Evolutionary conservation across 1,284 basidiomycete species (phyloP), one percentile per base, ranked within the genome.

Genomic region (Apiotrichum porosum): DNA sequence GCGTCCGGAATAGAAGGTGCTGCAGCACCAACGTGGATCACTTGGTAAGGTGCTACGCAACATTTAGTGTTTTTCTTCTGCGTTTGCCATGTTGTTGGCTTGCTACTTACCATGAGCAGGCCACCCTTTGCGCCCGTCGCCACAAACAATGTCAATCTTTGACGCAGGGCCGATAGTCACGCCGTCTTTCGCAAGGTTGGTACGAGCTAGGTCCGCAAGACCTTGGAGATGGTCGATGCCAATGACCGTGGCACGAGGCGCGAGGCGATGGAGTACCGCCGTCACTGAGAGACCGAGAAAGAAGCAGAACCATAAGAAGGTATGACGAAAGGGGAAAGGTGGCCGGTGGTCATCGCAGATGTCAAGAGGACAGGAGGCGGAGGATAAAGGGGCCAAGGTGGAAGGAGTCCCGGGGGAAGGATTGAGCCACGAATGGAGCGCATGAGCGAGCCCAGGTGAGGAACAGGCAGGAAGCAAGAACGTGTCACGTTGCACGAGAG

Each of bases 1-100:
- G 79, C 68, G 30, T 81, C 68, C 0, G 92, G 91, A n/a, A 91
- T 73, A 0, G 65, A 77, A 0, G 88, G 85, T 0, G 92, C 84
- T 0, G 93, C 92, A 0, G 94, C 94, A 5, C 94, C 94, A 18
- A 97, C 94, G 62, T 98, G 94, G 39, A 97, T 97, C 0, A 83
- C 86, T 57, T 88, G 81, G 67, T 85, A 95, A 0, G 88, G 89
- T 0, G 81, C 90, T 80, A 57, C 6, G 24, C 26, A n/a, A n/a
- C n/a, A n/a, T n/a, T n/a, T n/a, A n/a, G n/a, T n/a, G n/a, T n/a
- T n/a, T n/a, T n/a, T n/a, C n/a, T n/a, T n/a, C n/a, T n/a, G n/a
- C n/a, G n/a, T n/a, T n/a, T n/a, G n/a, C n/a, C n/a, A n/a, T n/a
- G n/a, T n/a, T n/a, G n/a, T n/a, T n/a, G n/a, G n/a, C n/a, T n/a